Base-by-base conservation (phyloP, 345 rosid species). In the Alliaria petiolata region DNA sequence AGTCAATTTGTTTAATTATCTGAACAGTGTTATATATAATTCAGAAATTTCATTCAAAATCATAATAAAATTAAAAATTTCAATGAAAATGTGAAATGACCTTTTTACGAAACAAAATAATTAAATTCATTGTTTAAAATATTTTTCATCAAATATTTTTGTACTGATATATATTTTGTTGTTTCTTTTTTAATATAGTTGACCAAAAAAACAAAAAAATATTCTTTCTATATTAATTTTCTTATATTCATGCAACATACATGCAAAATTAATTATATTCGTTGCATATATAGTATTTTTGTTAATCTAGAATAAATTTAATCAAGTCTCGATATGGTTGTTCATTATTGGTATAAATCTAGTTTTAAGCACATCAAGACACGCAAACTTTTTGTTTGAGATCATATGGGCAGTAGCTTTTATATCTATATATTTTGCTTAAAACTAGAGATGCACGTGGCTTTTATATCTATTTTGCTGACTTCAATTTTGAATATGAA, bases 291-390 rank as follows among this genome's bases (percentile, higher is more conserved):
- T 25, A 36, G 10, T 36, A 8, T 59, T 59, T 28, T 59, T 46
- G 45, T 20, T 22, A 13, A 31, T 30, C 20, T 15, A 17, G 19
- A 39, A 26, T 7, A 30, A 30, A 30, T 40, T 4, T 20, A 34
- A 65, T 57, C 58, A 73, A 57, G 73, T 74, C 40, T 33, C 10
- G 56, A 51, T 51, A 59, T 50, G 68, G 78, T 74, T 15, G 78
- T 67, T 67, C 73, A 67, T 59, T 74, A 28, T 74, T 67, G 74
- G 74, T 75, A 54, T 67, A 68, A 61, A 67, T 34, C 12, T 75
- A 52, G 74, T 61, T 75, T 67, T 52, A 61, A 75, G 63, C 50
- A 42, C 64, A 60, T 67, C 14, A 52, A 34, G 43, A 53, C 78
- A 67, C 78, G 78, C 69, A 62, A 75, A 68, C 74, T 75, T 60